Evolutionary conservation across 1,139 yeast genomes (phyloP), one percentile per base, ranked within the genome.

Genomic region (Protomyces arabidopsidicola): DNA sequence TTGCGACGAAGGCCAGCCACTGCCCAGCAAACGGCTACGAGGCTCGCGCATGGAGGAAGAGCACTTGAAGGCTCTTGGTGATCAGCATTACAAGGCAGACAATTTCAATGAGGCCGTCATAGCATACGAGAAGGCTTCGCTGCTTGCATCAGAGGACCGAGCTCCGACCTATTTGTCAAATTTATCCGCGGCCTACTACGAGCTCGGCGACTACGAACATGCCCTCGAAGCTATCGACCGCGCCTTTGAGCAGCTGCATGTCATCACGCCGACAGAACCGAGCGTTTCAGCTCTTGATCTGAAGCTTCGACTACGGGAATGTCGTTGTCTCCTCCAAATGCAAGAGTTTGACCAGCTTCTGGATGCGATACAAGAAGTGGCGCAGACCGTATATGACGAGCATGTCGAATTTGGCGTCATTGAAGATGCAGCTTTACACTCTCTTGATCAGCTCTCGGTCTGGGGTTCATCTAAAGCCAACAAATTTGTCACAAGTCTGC

Each of bases 391-490:
- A 18, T 58, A 58, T 22, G 62, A 58, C 31, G 56, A 58, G 52
- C 56, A 58, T 34, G 36, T 58, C 31, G 62, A 58, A 18, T 58
- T 58, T 42, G 62, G 62, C n/a, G 56, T 58, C 10, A 50, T 58
- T n/a, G 62, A 58, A 52, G 62, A 58, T 27, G 62, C 62, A 18
- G 62, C 62, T 27, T 50, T 58, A 52, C 62, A 58, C 42, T 52
- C 56, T 16, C 53, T 58, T 24, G 62, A 58, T 39, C 62, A 58
- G 20, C 56, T 58, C 35, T 48, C 62, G 6, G 56, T 55, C 22
- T 58, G 62, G 62, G 56, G 42, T 31, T 31, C 62, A 2, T 55
- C 53, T 3, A 36, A 55, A 16, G 62, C 62, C n/a, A 34, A 55
- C 6, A 58, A 58, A 10, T 51, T 58, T 35, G 45, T 58, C 16